Evolutionary conservation across 2,329 filamentous ascomycete genomes (phyloP), one percentile per base, ranked within the genome.

Genomic region (Talaromyces sp.): DNA sequence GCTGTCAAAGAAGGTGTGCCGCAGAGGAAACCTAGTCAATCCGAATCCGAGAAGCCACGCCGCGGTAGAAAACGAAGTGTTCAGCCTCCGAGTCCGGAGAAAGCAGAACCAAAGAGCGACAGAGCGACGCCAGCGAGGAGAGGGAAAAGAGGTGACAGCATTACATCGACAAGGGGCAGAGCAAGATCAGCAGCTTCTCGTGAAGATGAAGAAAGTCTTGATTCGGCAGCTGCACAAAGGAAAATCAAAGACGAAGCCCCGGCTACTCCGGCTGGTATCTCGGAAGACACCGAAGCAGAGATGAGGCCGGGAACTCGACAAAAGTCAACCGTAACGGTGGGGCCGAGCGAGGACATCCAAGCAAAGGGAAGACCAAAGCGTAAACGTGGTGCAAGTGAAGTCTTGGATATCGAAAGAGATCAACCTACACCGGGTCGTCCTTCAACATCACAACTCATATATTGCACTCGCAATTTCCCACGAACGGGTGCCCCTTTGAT

Each of bases 401-500:
- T 67, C 28, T 60, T 68, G 10, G 74, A 76, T 23, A 60, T 65
- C 36, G 74, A 76, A 58, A 61, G 65, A 28, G 57, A 66, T 23
- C 67, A 67, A 28, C 57, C 72, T 2, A 69, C 72, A 28, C 63
- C 66, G 8, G 70, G 64, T 33, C 73, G 68, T 33, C 64, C 68
- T 4, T 71, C 74, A 42, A 65, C 70, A 2, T 66, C 71, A 18
- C 71, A 73, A 36, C 76, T 78, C 64, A 73, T 79, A 40, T 68
- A 77, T 50, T 78, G 76, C 34, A 74, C 77, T 7, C 78, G 76
- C 50, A 80, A 78, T 31, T 81, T 81, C 64, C 85, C 88, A 40
- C 87, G 89, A 66, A 90, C 91, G 14, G 89, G 87, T 34, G 85
- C 84, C 4, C 88, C 88, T 4, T 87, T 90, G 12, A 81, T 93